Base-by-base conservation (phyloP, 768 basidiomycete genomes). In the Tubosaeta sp. region DNA sequence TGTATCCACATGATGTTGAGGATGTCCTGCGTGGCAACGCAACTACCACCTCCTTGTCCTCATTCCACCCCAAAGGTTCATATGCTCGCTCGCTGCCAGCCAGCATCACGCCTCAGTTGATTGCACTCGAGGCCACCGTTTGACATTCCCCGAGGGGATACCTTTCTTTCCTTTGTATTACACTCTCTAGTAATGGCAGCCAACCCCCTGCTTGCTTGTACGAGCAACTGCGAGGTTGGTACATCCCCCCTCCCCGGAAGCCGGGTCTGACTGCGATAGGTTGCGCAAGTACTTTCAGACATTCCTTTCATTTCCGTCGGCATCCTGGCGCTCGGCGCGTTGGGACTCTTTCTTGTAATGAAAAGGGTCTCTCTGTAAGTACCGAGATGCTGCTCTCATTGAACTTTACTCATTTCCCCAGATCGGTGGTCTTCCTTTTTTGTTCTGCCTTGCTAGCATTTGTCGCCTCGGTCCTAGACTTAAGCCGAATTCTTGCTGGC, bases 291-390 rank as follows among this genome's bases (percentile, higher is more conserved):
- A 36, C 71, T 88, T 40, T 70, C 78, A 16, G 83, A 85, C 54
- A 80, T 88, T 48, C 87, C 87, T 19, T 72, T 86, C 54, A 79
- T 86, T 59, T 78, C 76, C 55, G 76, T 82, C 36, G 87, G 86
- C 30, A 70, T 86, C n/a, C 68, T 86, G 62, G 76, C 76, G 21
- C 79, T 87, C 48, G 83, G 78, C 13, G 70, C 81, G 36, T 78
- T 82, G 45, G 73, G 75, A 12, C 80, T 86, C 60, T 71, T 83
- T 59, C 61, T 84, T 35, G 59, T 76, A 21, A 69, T 80, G 65
- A 78, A 73, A 55, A 79, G 78, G 46, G 63, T 79, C 31, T 73
- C 73, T 49, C 51, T 76, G 84, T 85, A 57, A 46, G 82, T 69
- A 27, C 9, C 38, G 22, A 46, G 14, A 24, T 52, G 16, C 32